Base-by-base conservation (phyloP, 2,329 filamentous ascomycete genomes). In the Botrytis cinerea region DNA sequence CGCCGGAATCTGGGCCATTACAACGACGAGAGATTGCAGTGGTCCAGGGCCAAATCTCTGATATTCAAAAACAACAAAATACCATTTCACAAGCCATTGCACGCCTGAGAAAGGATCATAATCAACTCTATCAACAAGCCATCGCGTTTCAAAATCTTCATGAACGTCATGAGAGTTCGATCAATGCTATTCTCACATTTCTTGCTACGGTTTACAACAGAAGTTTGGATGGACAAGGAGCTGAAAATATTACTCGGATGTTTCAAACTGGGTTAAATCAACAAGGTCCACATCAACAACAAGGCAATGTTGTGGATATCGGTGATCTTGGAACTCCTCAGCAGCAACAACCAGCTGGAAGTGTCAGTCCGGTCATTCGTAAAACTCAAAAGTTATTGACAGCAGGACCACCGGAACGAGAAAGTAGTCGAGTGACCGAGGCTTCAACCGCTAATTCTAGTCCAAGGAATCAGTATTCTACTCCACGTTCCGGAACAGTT, bases 101-200 rank as follows among this genome's bases (percentile, higher is more conserved):
- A 71, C 90, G 92, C 73, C 85, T 98, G 74, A 92, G 94, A 72
- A 89, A 92, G 74, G 95, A 98, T 79, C 96, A 98, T 80, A 91
- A 94, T 75, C 91, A 95, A 75, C 88, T 98, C 45, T 97, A 95
- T 79, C 92, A 93, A 73, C 94, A 98, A 82, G 95, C 95, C 0
- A 88, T 93, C 62, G 91, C 93, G 73, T 98, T 98, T 81, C 95
- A 98, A 82, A 92, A 90, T 74, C 90, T 97, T 80, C 95, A 98
- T 80, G 94, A 95, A 78, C 91, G 96, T n/a, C 96, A 99, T 80
- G 96, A 99, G 81, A 97, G 95, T 81, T 98, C 95, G 0, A 98
- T 99, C 83, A 98, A 98, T 80, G 95, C 95, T n/a, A 98, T 99
- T 75, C 87, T 99, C 60, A 97, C 95, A 68, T 98, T 99, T 82